phyloP scores from a whole-genome alignment of 2,329 filamentous ascomycete species.

The Hymenoscyphus repandus region DNA sequence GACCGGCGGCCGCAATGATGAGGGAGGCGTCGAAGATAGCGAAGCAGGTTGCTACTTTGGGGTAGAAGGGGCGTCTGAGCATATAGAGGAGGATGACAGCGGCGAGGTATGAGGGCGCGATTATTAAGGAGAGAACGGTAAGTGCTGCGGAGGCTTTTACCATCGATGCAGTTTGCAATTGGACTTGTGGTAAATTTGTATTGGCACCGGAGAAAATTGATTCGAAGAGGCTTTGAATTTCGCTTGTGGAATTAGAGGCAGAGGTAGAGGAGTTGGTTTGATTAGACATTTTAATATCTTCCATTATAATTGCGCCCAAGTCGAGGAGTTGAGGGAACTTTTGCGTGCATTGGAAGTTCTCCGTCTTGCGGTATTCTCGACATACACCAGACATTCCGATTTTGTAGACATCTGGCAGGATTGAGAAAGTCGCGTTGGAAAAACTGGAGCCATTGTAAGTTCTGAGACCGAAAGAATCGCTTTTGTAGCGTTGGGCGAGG shows the following conservation, averaged over 20 bases:
- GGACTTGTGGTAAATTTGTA: not conserved
- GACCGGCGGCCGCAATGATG: not conserved
- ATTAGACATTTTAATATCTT: not conserved
- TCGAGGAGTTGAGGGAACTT: not conserved
- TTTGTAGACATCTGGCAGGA: not conserved
- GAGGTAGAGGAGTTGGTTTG: not conserved
- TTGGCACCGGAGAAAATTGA: too few species aligned
- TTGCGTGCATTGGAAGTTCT: not conserved
- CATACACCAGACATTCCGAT: conserved; percentile 1
- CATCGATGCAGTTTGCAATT: not conserved
- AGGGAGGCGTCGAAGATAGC: not conserved
- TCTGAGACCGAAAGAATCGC: not conserved
- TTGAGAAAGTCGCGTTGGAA: not conserved
- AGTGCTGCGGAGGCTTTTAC: not conserved
- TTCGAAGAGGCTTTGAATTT: too few species aligned
- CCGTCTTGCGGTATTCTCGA: not conserved
- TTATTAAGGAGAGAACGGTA: not conserved
- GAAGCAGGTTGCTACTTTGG: not conserved
- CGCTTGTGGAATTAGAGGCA: too few species aligned
- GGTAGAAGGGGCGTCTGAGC: not conserved
- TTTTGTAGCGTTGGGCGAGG: not conserved
- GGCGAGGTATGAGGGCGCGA: not conserved
- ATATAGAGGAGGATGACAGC: not conserved
- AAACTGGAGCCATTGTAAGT: not conserved
- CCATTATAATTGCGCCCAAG: not conserved